Base-by-base conservation (phyloP, 2,329 filamentous ascomycete genomes). In the Hypoxylon sp. region DNA sequence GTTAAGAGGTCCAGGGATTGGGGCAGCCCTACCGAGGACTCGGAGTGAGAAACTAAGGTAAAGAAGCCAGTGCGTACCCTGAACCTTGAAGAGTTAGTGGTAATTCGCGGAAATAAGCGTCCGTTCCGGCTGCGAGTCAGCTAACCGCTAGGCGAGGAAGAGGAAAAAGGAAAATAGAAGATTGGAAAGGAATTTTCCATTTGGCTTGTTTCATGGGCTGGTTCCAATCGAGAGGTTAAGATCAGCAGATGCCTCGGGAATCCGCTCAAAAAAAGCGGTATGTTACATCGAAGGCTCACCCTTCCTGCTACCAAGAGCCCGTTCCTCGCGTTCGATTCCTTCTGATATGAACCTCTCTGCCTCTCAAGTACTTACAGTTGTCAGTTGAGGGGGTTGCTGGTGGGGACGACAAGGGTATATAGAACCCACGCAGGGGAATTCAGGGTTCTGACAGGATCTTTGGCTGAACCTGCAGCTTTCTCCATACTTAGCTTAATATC, bases 401-500 rank as follows among this genome's bases (percentile, higher is more conserved):
- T 67, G 67, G 67, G 62, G 67, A 21, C 56, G 45, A 48, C 60
- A 63, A 52, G 67, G 67, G 50, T 66, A 43, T 63, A 67, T 60
- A 63, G 48, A 69, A 57, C 53, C 60, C 53, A 67, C 63, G 67
- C 67, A 67, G 67, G 60, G 63, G 63, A 65, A 56, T 66, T 69
- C 60, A 67, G 60, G 63, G 63, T 56, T 67, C 56, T 67, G 67
- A 67, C 67, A 69, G 67, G 63, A 60, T 43, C 60, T 47, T 63
- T 60, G 66, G 66, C 53, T 69, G 63, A 66, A 69, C 63, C 63
- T 69, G 63, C 63, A 69, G 67, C 61, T 57, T 66, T 69, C 67
- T 66, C 67, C 67, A 67, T 67, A 43, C 63, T 66, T 55, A 67
- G 63, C 67, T 69, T 63, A 67, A 69, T 67, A 64, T 67, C 67